Evolutionary conservation across 2,329 filamentous ascomycete genomes (phyloP).

Genomic region (Penicillium vulpinum): DNA sequence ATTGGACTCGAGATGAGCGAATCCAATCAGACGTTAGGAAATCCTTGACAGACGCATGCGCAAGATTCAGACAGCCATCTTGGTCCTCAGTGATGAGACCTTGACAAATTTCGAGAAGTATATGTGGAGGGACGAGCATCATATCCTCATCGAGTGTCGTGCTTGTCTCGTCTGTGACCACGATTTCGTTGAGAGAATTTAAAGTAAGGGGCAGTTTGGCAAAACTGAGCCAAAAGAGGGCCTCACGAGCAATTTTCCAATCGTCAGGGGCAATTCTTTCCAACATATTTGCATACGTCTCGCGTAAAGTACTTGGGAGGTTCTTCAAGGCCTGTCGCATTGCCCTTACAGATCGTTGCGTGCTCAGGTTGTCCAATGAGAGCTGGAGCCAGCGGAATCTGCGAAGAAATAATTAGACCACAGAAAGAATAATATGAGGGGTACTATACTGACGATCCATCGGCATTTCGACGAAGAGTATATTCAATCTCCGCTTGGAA

Average conservation of each 20-base stretch:
- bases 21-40: conserved; percentile 25
- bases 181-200: conserved; percentile 14
- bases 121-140: conserved; percentile 20
- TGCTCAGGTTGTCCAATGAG: conserved; percentile 19
- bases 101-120: conserved; percentile 20
- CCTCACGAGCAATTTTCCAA: conserved; percentile 12
- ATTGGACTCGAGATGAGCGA: conserved; percentile 13
- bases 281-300: conserved; percentile 20
- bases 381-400: conserved; percentile 26
- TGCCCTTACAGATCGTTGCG: conserved; percentile 18
- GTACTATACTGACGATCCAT: conserved; percentile 20
- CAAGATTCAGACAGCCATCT: conserved; percentile 14
- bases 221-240: conserved; percentile 23
- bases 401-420: background rate
- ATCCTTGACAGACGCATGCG: conserved; percentile 20
- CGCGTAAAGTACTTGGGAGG: conserved; percentile 17
- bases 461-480: conserved; percentile 10
- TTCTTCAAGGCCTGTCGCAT: conserved; percentile 17
- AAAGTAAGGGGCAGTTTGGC: conserved; percentile 13
- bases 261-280: conserved; percentile 15
- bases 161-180: conserved; percentile 13
- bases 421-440: background rate
- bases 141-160: conserved; percentile 19
- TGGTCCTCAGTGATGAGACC: conserved; percentile 18
- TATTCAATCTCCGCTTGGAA: conserved; percentile 17